Evolutionary conservation across 2,329 filamentous ascomycete genomes (phyloP), one percentile per base, ranked within the genome.

Genomic region (Diaporthe sp.): DNA sequence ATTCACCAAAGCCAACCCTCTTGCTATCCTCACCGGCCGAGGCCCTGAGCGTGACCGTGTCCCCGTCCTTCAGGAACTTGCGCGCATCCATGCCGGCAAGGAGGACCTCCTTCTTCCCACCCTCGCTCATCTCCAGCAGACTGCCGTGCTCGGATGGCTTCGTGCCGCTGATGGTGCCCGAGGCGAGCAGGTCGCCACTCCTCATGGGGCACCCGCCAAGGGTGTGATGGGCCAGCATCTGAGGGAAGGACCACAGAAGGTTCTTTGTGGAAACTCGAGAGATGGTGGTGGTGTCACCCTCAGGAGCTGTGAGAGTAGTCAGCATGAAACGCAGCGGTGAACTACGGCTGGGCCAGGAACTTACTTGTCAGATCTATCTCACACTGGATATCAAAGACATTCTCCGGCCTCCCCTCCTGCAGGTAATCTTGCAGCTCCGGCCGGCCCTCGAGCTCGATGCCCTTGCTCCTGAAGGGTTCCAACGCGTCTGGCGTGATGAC

Each of bases 211-310:
- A 97, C 8, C 94, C 94, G 1, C 92, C 94, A 62, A 94, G 89
- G 1, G 92, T 92, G 82, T 96, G 94, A 82, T 96, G 94, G 1
- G 94, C 90, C 55, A 96, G 87, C 94, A 96, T 95, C 82, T 96
- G 94, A 6, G 93, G 90, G 84, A 96, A 96, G 0, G 93, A 95
- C 88, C 92, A 96, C n/a, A 96, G 87, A 15, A 96, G 86, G 80
- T 96, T 90, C 78, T 87, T 90, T 13, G 92, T 90, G 75, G 88
- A 93, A 76, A 88, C 93, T 77, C 84, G 88, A 1, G 89, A 87
- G 62, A 96, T 89, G 0, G 89, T 90, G 0, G 90, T 91, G 0
- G 88, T 85, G 55, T 84, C 83, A n/a, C 86, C 86, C 71, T 87
- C 84, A 4, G 87, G 83, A 6, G 76, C 76, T 77, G 28, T 2